Evolutionary conservation across 257 asterid genomes (phyloP).

Genomic region (Datura wrightii): DNA sequence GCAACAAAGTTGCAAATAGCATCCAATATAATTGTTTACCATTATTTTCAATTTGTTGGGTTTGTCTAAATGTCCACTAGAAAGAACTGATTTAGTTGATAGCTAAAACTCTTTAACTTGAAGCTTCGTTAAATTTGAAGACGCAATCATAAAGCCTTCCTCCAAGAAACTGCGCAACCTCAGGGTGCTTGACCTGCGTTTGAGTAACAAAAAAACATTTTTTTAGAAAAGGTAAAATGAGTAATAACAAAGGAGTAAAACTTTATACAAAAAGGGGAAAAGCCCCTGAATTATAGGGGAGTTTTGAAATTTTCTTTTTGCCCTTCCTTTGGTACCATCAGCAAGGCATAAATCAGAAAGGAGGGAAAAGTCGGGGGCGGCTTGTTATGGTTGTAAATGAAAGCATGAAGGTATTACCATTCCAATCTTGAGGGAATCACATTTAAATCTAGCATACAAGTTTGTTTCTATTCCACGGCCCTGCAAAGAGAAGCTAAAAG

Average conservation of each 20-base stretch:
- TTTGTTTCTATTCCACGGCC: slow-evolving; percentile 99
- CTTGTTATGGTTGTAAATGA: background rate
- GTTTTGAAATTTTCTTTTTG: background rate
- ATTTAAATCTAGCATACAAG: slow-evolving; percentile 86
- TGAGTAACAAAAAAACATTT: background rate
- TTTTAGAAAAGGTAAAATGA: background rate
- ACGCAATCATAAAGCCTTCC: slow-evolving; percentile 97
- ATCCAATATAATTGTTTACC: background rate
- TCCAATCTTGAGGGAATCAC: slow-evolving; percentile 92
- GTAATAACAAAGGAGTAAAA: background rate
- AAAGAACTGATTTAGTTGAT: slow-evolving; percentile 10
- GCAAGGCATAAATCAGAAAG: background rate
- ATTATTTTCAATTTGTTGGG: background rate
- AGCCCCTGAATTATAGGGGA: background rate
- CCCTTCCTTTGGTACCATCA: background rate
- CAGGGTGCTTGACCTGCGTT: slow-evolving; percentile 89
- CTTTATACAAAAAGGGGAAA: background rate
- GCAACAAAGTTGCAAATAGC: background rate
- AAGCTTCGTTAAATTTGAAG: slow-evolving; percentile 70
- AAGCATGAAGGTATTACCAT: slow-evolving; percentile 60
- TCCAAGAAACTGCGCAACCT: slow-evolving; percentile 97
- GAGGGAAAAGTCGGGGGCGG: background rate
- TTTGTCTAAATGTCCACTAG: background rate
- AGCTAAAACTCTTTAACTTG: slow-evolving; percentile 20
- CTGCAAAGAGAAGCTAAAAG: slow-evolving; percentile 42